Conservation (phyloP, 2,329 filamentous ascomycete genomes). For the Colletotrichum scovillei region DNA sequence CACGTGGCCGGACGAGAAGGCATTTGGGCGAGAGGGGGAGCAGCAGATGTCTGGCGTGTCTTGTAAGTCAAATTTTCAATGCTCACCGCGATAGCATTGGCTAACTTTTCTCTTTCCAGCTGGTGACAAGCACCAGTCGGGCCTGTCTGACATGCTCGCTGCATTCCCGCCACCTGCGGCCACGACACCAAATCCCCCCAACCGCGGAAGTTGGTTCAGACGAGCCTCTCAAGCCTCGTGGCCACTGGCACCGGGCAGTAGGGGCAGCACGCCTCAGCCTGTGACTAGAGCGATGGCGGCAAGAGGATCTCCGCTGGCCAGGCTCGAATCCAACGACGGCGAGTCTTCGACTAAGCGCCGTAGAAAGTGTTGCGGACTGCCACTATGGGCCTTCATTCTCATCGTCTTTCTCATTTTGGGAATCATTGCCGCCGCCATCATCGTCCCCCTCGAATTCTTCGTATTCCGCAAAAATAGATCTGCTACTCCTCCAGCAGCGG, state of each 20-base stretch:
- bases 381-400: conserved; percentile 80
- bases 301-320: conserved; percentile 19
- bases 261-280: conserved; percentile 25
- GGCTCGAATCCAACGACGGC: conserved; percentile 38
- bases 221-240: conserved; percentile 53
- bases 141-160: conserved; percentile 73
- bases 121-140: conserved; percentile 60
- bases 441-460: conserved; percentile 78
- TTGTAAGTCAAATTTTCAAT: conserved; percentile 11
- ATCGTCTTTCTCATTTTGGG: conserved; percentile 73
- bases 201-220: conserved; percentile 57
- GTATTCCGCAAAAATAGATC: conserved; percentile 64
- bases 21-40: conserved; percentile 49
- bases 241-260: conserved; percentile 54
- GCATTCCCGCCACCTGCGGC: conserved; percentile 72
- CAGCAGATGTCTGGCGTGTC: conserved; percentile 54
- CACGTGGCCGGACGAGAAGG: conserved; percentile 60
- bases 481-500: conserved; percentile 44
- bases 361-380: conserved; percentile 85
- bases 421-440: conserved; percentile 82
- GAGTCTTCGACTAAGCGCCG: conserved; percentile 48
- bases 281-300: conserved; percentile 29
- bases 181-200: conserved; percentile 57
- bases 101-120: conserved; percentile 42
- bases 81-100: not conserved